Conservation (phyloP, 345 rosid species). For the Gossypium arboreum region DNA sequence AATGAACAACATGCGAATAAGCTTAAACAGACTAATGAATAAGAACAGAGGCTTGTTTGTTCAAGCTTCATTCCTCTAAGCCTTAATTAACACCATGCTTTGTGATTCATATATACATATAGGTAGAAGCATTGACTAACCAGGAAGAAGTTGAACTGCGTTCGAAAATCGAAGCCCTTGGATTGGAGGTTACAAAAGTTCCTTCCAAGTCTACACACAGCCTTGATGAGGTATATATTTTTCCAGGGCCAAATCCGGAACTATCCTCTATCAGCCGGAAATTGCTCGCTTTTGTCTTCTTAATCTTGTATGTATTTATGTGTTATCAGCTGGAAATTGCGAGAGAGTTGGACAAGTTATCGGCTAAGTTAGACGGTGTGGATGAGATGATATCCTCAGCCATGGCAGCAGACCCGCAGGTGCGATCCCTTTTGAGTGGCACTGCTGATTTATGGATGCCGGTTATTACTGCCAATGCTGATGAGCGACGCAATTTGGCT, state of each 20-base stretch:
- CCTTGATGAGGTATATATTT: constrained; percentile 50
- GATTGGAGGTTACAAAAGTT: constrained; percentile 70
- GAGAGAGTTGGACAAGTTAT: constrained; percentile 72
- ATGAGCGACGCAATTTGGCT: constrained; percentile 63
- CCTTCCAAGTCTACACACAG: constrained; percentile 49
- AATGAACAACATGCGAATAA: too few species aligned
- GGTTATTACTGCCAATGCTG: constrained; percentile 68
- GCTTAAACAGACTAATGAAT: too few species aligned
- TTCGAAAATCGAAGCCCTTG: constrained; percentile 84
- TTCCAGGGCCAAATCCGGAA: neutral
- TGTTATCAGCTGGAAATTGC: constrained; percentile 63
- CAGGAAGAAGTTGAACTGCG: constrained; percentile 81
- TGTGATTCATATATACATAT: neutral
- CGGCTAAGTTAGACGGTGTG: constrained; percentile 68
- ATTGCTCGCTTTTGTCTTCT: neutral
- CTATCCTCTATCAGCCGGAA: neutral
- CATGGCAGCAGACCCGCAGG: constrained; percentile 67
- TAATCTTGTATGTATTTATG: neutral
- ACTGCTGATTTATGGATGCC: constrained; percentile 87
- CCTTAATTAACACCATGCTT: neutral
- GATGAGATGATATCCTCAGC: constrained; percentile 83
- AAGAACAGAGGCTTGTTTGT: too few species aligned
- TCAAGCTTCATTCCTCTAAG: too few species aligned
- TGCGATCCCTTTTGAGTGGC: constrained; percentile 62
- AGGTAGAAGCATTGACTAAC: constrained; percentile 77